phyloP scores from a whole-genome alignment of 192 early-diverging fungal genomes.

The Coemansia sp. region DNA sequence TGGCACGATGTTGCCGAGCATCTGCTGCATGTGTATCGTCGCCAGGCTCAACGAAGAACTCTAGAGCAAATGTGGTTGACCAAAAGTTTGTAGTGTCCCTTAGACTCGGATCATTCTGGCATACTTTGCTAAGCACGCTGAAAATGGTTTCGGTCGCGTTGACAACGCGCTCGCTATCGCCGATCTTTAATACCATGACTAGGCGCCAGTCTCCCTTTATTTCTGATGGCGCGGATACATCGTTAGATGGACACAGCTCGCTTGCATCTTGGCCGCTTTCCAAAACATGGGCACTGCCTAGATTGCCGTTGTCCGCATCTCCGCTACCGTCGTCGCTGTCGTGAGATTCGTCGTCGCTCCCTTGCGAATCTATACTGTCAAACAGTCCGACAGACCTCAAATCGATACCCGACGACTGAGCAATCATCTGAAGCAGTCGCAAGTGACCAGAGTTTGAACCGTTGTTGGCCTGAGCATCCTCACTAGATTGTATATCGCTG shows the following conservation, averaged over 20 bases:
- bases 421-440: constrained; percentile 43
- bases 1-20: background rate
- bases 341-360: constrained; percentile 9
- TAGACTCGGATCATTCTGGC: constrained; percentile 22
- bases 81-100: constrained; percentile 14
- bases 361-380: constrained; percentile 21
- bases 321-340: background rate
- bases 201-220: constrained; percentile 21
- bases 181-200: constrained; percentile 18
- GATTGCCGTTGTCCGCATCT: background rate
- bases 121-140: constrained; percentile 12
- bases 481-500: background rate
- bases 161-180: constrained; percentile 11
- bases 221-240: background rate
- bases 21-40: background rate
- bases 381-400: constrained; percentile 27
- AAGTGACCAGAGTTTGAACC: constrained; percentile 10
- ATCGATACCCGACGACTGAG: constrained; percentile 39
- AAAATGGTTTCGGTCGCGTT: constrained; percentile 30
- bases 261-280: constrained; percentile 17
- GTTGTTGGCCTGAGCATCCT: background rate
- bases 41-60: constrained; percentile 26
- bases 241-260: too few relatives aligned
- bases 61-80: constrained; percentile 25
- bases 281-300: background rate